Percentiles rank a stretch among this genome's conserved stretches.
These are phyloP conservation scores for Aspergillus indologenus DNA, from an alignment of 495 filamentous ascomycete species.

Conservation along the genomic window DNA sequence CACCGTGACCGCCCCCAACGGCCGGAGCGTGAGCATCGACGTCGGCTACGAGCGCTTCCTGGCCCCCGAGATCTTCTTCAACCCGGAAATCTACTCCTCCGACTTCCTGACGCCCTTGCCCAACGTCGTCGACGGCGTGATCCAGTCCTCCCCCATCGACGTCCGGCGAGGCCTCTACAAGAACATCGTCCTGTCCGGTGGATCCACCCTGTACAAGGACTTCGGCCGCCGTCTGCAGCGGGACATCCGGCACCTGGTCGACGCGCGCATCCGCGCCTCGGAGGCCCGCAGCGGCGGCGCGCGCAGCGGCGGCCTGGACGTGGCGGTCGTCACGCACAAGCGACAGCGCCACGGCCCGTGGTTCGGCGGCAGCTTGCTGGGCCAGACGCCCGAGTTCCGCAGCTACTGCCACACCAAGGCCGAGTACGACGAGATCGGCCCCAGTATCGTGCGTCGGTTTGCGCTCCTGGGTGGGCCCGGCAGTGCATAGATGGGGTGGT, in stretches of 20 bases:
- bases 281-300: conserved; percentile 86
- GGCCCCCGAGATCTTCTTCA: conserved; percentile 99
- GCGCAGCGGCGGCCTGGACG: conserved; percentile 80
- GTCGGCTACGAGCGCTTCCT: conserved; percentile 98
- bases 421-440: conserved; percentile 90
- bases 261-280: conserved; percentile 84
- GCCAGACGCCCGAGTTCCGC: conserved; percentile 97
- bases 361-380: conserved; percentile 95
- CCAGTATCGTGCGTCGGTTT: conserved; percentile 92
- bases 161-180: conserved; percentile 96
- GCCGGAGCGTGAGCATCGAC: conserved; percentile 78
- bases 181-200: conserved; percentile 97
- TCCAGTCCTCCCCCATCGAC: conserved; percentile 95
- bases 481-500: conserved; percentile 39
- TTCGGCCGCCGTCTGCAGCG: conserved; percentile 93
- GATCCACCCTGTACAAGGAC: conserved; percentile 95
- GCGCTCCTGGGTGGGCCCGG: conserved; percentile 92
- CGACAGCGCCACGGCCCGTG: conserved; percentile 94
- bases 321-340: conserved; percentile 95
- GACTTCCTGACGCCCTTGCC: conserved; percentile 96
- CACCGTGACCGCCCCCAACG: conserved; percentile 80
- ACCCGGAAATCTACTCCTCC: conserved; percentile 97
- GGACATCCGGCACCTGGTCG: conserved; percentile 92
- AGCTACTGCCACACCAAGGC: conserved; percentile 99
- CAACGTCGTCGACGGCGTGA: conserved; percentile 90